phyloP scores from a whole-genome alignment of 768 basidiomycete species.

The Agrocybe pediades region DNA sequence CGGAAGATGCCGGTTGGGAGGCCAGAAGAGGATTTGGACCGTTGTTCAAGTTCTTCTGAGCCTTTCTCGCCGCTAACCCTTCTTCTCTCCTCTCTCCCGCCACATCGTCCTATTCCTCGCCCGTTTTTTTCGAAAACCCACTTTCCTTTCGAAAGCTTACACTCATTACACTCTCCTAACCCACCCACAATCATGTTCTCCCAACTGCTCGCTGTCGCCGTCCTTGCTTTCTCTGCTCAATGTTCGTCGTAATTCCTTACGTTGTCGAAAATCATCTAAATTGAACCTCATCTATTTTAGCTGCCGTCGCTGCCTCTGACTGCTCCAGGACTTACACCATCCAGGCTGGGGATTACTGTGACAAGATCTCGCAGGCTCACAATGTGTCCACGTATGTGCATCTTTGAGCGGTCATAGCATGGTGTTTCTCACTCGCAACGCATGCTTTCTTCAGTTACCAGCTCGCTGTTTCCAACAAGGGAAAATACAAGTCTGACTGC shows the following conservation, averaged over 20 bases:
- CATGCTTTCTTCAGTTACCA: conserved; percentile 45
- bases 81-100: conserved; percentile 1
- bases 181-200: conserved; percentile 18
- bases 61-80: background rate
- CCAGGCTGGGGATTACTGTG: conserved; percentile 53
- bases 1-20: conserved; percentile 15
- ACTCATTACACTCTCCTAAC: conserved; percentile 13
- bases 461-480: conserved; percentile 53
- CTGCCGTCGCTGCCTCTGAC: conserved; percentile 17
- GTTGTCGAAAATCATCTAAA: background rate
- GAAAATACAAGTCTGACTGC: conserved; percentile 52
- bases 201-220: conserved; percentile 18
- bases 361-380: conserved; percentile 48
- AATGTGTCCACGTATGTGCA: conserved; percentile 46
- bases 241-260: conserved; percentile 11
- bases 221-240: conserved; percentile 19
- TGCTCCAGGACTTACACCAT: conserved; percentile 60
- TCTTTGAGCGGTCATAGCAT: background rate
- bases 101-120: conserved; percentile 1
- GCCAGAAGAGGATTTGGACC: background rate
- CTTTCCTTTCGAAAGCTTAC: conserved; percentile 17
- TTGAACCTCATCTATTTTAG: conserved; percentile 1
- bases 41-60: conserved; percentile 8
- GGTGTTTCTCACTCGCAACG: background rate
- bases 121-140: conserved; percentile 1